A percentile compares a stretch with the other conserved stretches of the same genome.
Conservation (phyloP, 192 early-diverging fungal genomes). For the Oehlia diaphana region DNA sequence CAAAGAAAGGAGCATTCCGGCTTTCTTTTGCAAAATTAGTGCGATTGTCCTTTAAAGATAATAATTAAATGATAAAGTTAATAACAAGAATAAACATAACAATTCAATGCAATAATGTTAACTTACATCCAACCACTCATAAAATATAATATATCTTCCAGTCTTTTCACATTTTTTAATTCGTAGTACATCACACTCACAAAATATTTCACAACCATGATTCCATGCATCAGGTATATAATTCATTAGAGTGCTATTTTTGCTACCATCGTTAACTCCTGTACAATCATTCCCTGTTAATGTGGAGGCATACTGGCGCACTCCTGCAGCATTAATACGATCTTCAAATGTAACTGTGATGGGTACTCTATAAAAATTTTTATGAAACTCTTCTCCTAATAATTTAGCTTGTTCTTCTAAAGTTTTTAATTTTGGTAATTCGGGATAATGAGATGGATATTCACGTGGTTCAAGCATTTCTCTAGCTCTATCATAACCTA, state of each 20-base stretch:
- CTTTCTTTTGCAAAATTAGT: background rate
- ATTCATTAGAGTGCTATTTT: slow-evolving; percentile 48
- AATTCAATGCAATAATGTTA: background rate
- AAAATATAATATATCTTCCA: slow-evolving; percentile 41
- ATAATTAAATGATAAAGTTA: background rate
- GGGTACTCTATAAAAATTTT: slow-evolving; percentile 42
- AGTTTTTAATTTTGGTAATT: slow-evolving; percentile 40
- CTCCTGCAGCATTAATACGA: slow-evolving; percentile 44
- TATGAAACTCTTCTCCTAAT: slow-evolving; percentile 32
- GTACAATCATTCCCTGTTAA: slow-evolving; percentile 47
- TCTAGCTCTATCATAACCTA: slow-evolving; percentile 37
- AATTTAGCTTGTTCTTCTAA: slow-evolving; percentile 39
- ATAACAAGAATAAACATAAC: background rate
- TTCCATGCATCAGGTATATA: slow-evolving; percentile 54
- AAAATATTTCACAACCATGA: slow-evolving; percentile 50
- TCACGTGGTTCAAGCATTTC: slow-evolving; percentile 41
- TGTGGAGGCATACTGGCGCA: slow-evolving; percentile 37
- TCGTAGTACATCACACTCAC: slow-evolving; percentile 36
- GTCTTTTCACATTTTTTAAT: slow-evolving; percentile 35
- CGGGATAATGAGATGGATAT: slow-evolving; percentile 44
- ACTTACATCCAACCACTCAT: slow-evolving; percentile 45
- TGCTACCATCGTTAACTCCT: slow-evolving; percentile 49
- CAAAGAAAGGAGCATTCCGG: slow-evolving; percentile 36
- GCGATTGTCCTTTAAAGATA: slow-evolving; percentile 1
- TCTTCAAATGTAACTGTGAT: slow-evolving; percentile 45